Evolutionary conservation across 2,329 filamentous ascomycete species (phyloP).

Genomic region (Penicillium rolfsii): DNA sequence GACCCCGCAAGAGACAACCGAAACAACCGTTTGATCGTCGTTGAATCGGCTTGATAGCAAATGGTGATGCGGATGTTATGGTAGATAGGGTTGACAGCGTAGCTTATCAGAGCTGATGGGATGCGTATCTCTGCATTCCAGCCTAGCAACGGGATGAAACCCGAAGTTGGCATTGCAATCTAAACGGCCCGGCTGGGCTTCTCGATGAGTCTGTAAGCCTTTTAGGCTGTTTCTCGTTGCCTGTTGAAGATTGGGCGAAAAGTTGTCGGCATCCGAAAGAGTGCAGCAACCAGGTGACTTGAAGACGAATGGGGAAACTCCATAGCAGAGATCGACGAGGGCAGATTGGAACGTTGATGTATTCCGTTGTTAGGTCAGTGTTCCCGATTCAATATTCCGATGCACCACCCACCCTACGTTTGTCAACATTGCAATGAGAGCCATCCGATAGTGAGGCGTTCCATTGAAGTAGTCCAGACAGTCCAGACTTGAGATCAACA

Average conservation of each 20-base stretch:
- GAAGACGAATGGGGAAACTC: conserved; percentile 9
- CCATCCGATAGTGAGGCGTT: background rate
- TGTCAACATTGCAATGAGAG: background rate
- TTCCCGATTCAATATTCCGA: background rate
- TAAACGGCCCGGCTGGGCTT: background rate
- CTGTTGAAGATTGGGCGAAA: conserved; percentile 5
- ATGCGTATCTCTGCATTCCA: background rate
- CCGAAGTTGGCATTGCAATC: background rate
- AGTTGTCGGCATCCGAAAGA: conserved; percentile 1
- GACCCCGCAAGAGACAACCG: conserved; percentile 28
- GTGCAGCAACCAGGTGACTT: conserved; percentile 9
- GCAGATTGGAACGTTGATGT: background rate
- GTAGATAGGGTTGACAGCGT: conserved; percentile 1
- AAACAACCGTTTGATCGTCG: conserved; percentile 22
- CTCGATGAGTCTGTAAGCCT: background rate
- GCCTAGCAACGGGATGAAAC: background rate
- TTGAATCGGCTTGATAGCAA: conserved; percentile 12
- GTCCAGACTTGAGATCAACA: too few relatives aligned
- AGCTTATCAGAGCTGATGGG: conserved; percentile 1
- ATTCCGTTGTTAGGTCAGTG: background rate
- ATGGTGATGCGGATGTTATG: conserved; percentile 7
- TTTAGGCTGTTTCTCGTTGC: background rate
- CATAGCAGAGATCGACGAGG: conserved; percentile 6
- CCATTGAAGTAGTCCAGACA: background rate
- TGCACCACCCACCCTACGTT: too few relatives aligned